Evolutionary conservation across 192 early-diverging fungal species (phyloP).

Genomic region (Backusella mclennaniae): DNA sequence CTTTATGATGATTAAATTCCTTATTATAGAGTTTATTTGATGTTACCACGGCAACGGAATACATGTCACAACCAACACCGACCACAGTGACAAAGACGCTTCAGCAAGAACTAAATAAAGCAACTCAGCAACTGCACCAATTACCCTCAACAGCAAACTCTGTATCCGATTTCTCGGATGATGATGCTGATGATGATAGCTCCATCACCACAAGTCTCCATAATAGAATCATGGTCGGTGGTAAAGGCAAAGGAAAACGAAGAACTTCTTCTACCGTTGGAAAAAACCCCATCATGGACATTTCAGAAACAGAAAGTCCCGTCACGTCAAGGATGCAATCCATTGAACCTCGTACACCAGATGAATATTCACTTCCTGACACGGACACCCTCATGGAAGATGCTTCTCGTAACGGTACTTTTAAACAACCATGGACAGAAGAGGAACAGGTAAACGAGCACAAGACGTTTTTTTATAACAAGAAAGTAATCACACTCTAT

Average conservation of each 20-base stretch:
- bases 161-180: conserved; percentile 31
- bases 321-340: background rate
- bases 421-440: conserved; percentile 71
- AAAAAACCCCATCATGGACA: conserved; percentile 1
- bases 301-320: background rate
- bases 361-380: conserved; percentile 7
- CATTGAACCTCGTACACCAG: conserved; percentile 19
- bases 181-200: conserved; percentile 13
- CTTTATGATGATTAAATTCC: background rate
- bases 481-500: background rate
- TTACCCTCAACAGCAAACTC: conserved; percentile 26
- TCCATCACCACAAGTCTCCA: background rate
- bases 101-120: conserved; percentile 19
- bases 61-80: background rate
- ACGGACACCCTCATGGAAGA: conserved; percentile 3
- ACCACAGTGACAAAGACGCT: conserved; percentile 1
- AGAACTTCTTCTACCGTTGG: conserved; percentile 11
- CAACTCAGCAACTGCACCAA: conserved; percentile 13
- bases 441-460: conserved; percentile 50
- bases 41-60: background rate
- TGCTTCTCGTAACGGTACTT: conserved; percentile 48
- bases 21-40: conserved; percentile 29
- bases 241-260: conserved; percentile 28
- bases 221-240: background rate
- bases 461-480: background rate